Percentiles rank a stretch among this genome's conserved stretches.
Conservation (phyloP, 140 eudicot species). For the Erigeron philadelphicus region DNA sequence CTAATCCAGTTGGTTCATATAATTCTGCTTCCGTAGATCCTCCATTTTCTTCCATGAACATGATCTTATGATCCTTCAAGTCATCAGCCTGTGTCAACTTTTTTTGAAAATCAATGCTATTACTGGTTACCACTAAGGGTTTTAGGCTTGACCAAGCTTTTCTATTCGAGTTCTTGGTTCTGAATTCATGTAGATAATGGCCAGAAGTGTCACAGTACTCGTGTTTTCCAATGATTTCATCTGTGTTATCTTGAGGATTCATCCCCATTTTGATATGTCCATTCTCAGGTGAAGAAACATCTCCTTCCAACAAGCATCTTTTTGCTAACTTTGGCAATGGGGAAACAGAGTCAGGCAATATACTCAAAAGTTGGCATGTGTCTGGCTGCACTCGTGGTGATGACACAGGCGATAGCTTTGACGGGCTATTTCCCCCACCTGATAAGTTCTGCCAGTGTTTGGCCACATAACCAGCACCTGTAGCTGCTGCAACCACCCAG, state of each 20-base stretch:
- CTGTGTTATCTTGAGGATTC: conserved; percentile 17
- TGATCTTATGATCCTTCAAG: conserved; percentile 20
- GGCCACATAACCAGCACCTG: conserved; percentile 62
- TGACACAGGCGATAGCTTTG: not conserved
- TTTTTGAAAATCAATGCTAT: conserved; percentile 29
- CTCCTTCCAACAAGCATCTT: conserved; percentile 21
- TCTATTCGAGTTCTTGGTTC: conserved; percentile 22
- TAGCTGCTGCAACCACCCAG: conserved; percentile 74
- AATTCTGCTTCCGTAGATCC: conserved; percentile 10
- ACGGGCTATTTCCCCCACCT: conserved; percentile 34
- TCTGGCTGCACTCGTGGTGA: conserved; percentile 32
- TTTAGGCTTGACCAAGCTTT: conserved; percentile 30
- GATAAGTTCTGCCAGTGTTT: conserved; percentile 47
- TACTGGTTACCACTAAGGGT: conserved; percentile 42
- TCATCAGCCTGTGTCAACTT: conserved; percentile 21
- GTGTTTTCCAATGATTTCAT: conserved; percentile 7
- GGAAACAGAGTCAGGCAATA: conserved; percentile 33
- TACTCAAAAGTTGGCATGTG: conserved; percentile 29
- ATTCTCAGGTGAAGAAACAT: conserved; percentile 13
- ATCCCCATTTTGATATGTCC: conserved; percentile 18
- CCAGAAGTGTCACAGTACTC: conserved; percentile 12
- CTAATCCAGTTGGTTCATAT: conserved; percentile 24
- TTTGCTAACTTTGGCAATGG: conserved; percentile 31
- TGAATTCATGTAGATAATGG: conserved; percentile 16
- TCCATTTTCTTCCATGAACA: conserved; percentile 27